Evolutionary conservation across 305 asterid genomes (phyloP), one percentile per base, ranked within the genome.

Genomic region (Ilex paraguariensis): DNA sequence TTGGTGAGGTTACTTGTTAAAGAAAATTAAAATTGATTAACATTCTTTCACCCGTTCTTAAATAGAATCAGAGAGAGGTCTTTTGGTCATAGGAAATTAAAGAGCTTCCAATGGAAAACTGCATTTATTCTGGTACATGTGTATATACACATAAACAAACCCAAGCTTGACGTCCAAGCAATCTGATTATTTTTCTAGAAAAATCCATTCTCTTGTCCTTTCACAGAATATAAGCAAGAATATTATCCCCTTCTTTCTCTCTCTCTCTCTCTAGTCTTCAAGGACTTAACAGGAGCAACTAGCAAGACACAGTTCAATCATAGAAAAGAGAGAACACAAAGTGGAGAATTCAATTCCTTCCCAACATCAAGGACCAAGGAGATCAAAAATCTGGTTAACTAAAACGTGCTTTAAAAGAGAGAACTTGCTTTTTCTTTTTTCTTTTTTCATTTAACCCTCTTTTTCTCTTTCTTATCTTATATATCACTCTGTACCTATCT

Each of bases 121-220:
- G 33, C 52, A 48, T 68, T 64, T 61, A 48, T 61, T 61, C 57
- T 44, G 74, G 69, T 76, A 66, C 67, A 55, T 56, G 59, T 52
- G 63, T 59, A 12, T 30, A 16, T 32, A 67, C 61, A 50, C 59
- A 59, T 59, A 66, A 72, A 66, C 66, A 80, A 75, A 78, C 66
- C 80, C 77, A 82, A 79, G 75, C 98, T 85, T 88, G 82, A 78
- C 89, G 84, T 83, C 84, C 95, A 91, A 91, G 98, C 95, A 83
- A 91, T 85, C 87, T 59, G 44, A 28, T 49, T 53, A 3, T 64
- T 56, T 70, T 60, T 40, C 62, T 60, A 65, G 69, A 33, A 67
- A 64, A 16, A 36, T 54, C 66, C 71, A 56, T 70, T 74, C 66
- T 63, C 59, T 69, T 21, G 54, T n/a, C 49, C 65, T 70, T 72